Evolutionary conservation across 2,329 filamentous ascomycete genomes (phyloP).

Genomic region (Curvularia verruculosa): DNA sequence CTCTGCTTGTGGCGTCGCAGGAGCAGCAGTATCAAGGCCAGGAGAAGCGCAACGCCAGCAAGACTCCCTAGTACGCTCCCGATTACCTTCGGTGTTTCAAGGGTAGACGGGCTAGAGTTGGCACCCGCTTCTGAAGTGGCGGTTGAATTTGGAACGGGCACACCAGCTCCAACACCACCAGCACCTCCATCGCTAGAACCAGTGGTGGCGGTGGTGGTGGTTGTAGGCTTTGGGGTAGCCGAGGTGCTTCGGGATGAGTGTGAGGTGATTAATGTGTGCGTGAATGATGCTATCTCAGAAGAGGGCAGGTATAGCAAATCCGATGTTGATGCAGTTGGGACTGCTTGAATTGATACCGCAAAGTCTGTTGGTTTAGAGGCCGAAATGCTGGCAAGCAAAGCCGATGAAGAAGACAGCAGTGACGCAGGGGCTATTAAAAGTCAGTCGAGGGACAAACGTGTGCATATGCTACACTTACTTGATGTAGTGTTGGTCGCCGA

Average conservation of each 20-base stretch:
- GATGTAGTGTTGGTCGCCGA: slow-evolving; percentile 26
- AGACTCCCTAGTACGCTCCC: slow-evolving; percentile 68
- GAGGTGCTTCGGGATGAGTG: slow-evolving; percentile 17
- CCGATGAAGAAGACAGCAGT: slow-evolving; percentile 3
- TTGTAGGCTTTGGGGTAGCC: slow-evolving; percentile 16
- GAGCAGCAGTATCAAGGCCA: slow-evolving; percentile 59
- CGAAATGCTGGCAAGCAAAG: slow-evolving; percentile 9
- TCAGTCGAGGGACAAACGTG: background rate
- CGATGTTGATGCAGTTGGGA: slow-evolving; percentile 14
- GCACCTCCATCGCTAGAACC: slow-evolving; percentile 20
- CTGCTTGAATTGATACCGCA: slow-evolving; percentile 5
- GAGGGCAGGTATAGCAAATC: slow-evolving; percentile 12
- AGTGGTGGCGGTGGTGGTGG: slow-evolving; percentile 17
- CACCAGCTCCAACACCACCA: slow-evolving; percentile 25
- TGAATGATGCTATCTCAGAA: slow-evolving; percentile 19
- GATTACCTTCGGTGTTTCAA: slow-evolving; percentile 61
- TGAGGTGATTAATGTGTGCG: slow-evolving; percentile 18
- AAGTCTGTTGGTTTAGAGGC: slow-evolving; percentile 7
- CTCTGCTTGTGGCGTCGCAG: slow-evolving; percentile 58
- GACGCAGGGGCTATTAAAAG: slow-evolving; percentile 9
- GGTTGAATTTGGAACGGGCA: slow-evolving; percentile 20
- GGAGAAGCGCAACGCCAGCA: slow-evolving; percentile 60
- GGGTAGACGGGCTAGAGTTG: slow-evolving; percentile 30
- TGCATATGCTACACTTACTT: slow-evolving; percentile 7
- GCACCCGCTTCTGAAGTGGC: slow-evolving; percentile 14